Evolutionary conservation across 495 filamentous ascomycete genomes (phyloP).

Genomic region (Neurospora cerealis): DNA sequence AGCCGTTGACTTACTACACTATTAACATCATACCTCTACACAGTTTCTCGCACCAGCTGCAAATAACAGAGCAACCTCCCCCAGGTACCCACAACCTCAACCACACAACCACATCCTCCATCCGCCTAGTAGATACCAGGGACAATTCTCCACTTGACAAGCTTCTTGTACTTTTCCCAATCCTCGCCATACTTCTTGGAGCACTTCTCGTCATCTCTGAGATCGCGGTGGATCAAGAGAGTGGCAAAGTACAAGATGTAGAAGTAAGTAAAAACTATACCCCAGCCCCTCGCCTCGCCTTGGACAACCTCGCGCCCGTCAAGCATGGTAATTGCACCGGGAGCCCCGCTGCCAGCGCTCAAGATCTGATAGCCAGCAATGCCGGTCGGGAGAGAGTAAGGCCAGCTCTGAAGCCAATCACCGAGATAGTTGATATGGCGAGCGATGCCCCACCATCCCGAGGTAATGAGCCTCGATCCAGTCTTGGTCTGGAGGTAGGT

Average conservation of each 20-base stretch:
- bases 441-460: slow-evolving; percentile 91
- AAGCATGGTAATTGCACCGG: slow-evolving; percentile 43
- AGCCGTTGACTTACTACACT: neutral
- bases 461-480: slow-evolving; percentile 70
- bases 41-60: neutral
- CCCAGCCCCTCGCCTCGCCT: slow-evolving; percentile 67
- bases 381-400: slow-evolving; percentile 83
- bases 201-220: slow-evolving; percentile 90
- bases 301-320: slow-evolving; percentile 53
- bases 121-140: slow-evolving; percentile 75
- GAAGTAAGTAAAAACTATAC: slow-evolving; percentile 87
- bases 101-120: neutral
- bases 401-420: slow-evolving; percentile 92
- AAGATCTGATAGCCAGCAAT: slow-evolving; percentile 66
- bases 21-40: neutral
- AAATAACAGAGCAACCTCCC: neutral
- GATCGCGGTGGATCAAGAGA: slow-evolving; percentile 81
- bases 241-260: slow-evolving; percentile 90
- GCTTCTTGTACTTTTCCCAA: slow-evolving; percentile 80
- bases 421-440: slow-evolving; percentile 98
- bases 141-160: slow-evolving; percentile 77
- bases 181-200: slow-evolving; percentile 83
- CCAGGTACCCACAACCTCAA: neutral
- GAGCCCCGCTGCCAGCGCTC: slow-evolving; percentile 35
- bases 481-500: slow-evolving; percentile 79